Conservation (phyloP, 305 asterid species). For the Coffea humblotiana region DNA sequence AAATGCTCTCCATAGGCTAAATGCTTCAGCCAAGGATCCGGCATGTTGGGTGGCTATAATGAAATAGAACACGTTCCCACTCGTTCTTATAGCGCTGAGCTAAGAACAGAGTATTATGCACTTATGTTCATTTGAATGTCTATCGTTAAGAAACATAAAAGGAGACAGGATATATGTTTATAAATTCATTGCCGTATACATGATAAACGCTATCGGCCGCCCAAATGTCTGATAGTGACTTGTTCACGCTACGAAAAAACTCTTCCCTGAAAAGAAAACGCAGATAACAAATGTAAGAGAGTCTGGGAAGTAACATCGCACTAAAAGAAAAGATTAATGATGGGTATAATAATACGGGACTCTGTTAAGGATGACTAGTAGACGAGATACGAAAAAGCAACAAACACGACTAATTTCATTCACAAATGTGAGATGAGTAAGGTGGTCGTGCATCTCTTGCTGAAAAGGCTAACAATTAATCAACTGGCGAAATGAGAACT, state of each 20-base stretch:
- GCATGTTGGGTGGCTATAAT: too few species aligned
- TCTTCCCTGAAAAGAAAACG: conserved; percentile 51
- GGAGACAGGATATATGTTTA: neutral
- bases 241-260: conserved; percentile 51
- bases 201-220: conserved; percentile 48
- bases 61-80: too few species aligned
- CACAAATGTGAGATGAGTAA: neutral
- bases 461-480: neutral
- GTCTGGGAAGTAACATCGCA: neutral
- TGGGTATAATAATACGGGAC: neutral
- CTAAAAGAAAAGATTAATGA: neutral
- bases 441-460: neutral
- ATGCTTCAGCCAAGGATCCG: too few species aligned
- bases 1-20: too few species aligned
- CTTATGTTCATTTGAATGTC: neutral
- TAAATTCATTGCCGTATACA: neutral
- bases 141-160: neutral
- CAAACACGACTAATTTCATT: neutral
- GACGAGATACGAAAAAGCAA: neutral
- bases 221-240: conserved; percentile 65
- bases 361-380: neutral
- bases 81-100: too few species aligned
- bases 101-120: too few species aligned
- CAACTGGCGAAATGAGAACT: neutral
- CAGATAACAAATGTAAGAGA: conserved; percentile 5